Percentiles rank a stretch among this genome's conserved stretches.
phyloP scores from a whole-genome alignment of 176 grass and related monocot species.

The Oryza meyeriana region DNA sequence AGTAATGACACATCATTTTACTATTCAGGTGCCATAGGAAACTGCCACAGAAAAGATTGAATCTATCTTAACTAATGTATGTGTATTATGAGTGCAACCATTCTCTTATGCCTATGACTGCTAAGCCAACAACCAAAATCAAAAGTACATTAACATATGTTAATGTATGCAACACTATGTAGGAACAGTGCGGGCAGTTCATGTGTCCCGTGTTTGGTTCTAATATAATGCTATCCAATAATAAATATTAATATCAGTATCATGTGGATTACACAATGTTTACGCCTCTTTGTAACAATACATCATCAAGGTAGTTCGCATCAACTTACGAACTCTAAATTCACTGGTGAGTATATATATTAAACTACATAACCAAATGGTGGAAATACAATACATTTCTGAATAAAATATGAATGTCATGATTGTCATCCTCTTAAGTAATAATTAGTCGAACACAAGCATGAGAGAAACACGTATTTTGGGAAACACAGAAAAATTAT shows the following conservation, averaged over 20 bases:
- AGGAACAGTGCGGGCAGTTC: not conserved
- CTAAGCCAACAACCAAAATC: constrained; percentile 17
- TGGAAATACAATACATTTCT: constrained; percentile 14
- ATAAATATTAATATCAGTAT: constrained; percentile 10
- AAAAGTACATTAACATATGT: constrained; percentile 19
- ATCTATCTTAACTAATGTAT: not conserved
- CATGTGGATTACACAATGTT: constrained; percentile 11
- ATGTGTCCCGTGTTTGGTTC: constrained; percentile 8
- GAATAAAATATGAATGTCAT: not conserved
- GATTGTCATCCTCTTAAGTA: not conserved
- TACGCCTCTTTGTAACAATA: constrained; percentile 10
- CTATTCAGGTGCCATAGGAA: not conserved
- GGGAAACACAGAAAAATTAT: not conserved
- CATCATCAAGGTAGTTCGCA: not conserved
- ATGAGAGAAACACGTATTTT: not conserved
- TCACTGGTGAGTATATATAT: not conserved
- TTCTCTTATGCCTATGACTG: not conserved
- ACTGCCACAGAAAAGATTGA: no score
- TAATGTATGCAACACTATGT: constrained; percentile 19
- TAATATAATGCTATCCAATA: not conserved
- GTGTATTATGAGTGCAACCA: not conserved
- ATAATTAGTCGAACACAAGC: constrained; percentile 11
- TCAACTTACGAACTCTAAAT: not conserved
- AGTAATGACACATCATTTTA: not conserved
- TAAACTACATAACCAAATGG: constrained; percentile 1